phyloP scores from a whole-genome alignment of 306 rosid genomes.

The Spatholobus suberectus region DNA sequence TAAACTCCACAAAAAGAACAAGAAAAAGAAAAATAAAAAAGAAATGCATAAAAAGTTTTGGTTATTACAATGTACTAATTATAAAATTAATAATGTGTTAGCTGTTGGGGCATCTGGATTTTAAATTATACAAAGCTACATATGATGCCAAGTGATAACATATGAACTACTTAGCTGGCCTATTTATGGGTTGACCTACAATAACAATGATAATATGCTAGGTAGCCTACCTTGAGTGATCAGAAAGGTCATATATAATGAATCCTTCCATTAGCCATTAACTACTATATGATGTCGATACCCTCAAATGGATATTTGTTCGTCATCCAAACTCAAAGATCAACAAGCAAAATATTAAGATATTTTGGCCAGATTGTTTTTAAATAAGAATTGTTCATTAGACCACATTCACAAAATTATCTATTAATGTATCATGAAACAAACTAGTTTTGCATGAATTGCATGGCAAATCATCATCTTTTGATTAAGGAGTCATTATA shows the following conservation, averaged over 20 bases:
- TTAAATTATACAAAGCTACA: slow-evolving; percentile 12
- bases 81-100: background rate
- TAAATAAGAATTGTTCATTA: background rate
- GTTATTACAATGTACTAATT: background rate
- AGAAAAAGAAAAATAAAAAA: background rate
- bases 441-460: slow-evolving; percentile 23
- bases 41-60: background rate
- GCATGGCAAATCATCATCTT: slow-evolving; percentile 30
- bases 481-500: background rate
- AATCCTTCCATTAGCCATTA: background rate
- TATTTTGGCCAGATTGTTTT: slow-evolving; percentile 9
- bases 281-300: background rate
- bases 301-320: slow-evolving; percentile 2
- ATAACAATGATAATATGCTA: background rate
- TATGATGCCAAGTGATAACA: slow-evolving; percentile 29
- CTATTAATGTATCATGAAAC: background rate
- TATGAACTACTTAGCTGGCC: slow-evolving; percentile 31
- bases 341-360: background rate
- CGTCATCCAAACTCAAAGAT: slow-evolving; percentile 3
- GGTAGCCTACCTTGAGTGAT: background rate
- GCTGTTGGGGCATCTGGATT: slow-evolving; percentile 13
- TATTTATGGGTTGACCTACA: background rate
- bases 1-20: background rate
- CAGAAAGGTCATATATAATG: slow-evolving; percentile 15
- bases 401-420: background rate